Evolutionary conservation across 306 rosid genomes (phyloP).

Genomic region (Adenanthera pavonina): DNA sequence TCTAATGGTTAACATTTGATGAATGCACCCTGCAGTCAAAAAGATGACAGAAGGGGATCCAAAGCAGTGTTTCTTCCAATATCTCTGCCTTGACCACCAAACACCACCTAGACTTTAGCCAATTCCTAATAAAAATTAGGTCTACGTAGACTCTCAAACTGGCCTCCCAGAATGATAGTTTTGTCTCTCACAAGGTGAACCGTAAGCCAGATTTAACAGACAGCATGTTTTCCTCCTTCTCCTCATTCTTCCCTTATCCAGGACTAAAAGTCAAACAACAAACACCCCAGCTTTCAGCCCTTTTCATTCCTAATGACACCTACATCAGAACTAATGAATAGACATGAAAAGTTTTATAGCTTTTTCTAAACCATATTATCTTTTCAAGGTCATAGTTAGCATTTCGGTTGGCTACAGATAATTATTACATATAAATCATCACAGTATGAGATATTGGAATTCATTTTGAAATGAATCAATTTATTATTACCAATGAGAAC

Average conservation of each 20-base stretch:
- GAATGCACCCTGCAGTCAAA: too few relatives aligned
- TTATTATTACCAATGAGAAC: background rate
- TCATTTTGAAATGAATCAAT: background rate
- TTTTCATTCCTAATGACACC: background rate
- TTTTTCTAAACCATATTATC: background rate
- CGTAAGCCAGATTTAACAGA: background rate
- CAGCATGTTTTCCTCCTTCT: background rate
- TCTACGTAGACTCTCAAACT: background rate
- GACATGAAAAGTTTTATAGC: background rate
- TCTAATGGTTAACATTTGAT: too few relatives aligned
- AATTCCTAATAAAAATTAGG: background rate
- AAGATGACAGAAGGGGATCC: too few relatives aligned
- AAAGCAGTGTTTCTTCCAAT: background rate
- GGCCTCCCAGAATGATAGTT: background rate
- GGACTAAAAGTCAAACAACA: background rate
- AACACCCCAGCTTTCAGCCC: background rate
- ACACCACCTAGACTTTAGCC: background rate
- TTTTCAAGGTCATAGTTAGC: background rate
- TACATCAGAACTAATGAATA: background rate
- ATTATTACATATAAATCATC: background rate
- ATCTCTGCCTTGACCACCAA: background rate
- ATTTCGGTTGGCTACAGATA: background rate
- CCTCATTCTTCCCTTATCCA: background rate
- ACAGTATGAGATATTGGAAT: background rate
- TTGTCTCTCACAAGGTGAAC: background rate